Percentiles rank a stretch among this genome's conserved stretches.
These are phyloP conservation scores for Trematosphaeria pertusa DNA, from an alignment of 2,329 filamentous ascomycete species.

Conservation along the genomic window DNA sequence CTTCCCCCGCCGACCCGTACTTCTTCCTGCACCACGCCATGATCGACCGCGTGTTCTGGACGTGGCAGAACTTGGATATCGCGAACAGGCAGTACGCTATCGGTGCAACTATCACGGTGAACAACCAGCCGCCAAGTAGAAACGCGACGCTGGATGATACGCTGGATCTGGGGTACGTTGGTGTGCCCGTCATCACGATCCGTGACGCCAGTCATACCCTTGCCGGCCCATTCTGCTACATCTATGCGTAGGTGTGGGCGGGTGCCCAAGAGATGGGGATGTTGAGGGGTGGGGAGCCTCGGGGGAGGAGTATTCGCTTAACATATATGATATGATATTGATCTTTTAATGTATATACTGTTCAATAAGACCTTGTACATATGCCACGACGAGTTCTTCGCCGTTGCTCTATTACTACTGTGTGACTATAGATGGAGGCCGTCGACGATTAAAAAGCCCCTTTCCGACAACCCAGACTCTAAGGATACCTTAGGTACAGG, in stretches of 20 bases:
- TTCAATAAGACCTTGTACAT: too few species aligned
- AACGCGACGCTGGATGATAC: constrained; percentile 55
- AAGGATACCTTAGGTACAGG: too few species aligned
- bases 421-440: too few species aligned
- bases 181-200: constrained; percentile 42
- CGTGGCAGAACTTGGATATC: constrained; percentile 58
- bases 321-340: too few species aligned
- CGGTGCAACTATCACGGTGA: constrained; percentile 54
- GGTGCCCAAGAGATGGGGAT: too few species aligned
- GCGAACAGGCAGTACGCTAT: constrained; percentile 48
- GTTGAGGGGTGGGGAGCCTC: too few species aligned
- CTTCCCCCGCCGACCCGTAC: constrained; percentile 54
- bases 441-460: too few species aligned
- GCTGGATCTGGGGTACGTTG: constrained; percentile 48
- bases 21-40: constrained; percentile 59
- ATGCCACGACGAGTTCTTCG: too few species aligned
- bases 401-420: too few species aligned
- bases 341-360: too few species aligned
- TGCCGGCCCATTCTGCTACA: constrained; percentile 54
- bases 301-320: too few species aligned
- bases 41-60: constrained; percentile 59
- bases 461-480: too few species aligned
- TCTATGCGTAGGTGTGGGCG: constrained; percentile 45
- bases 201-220: constrained; percentile 51
- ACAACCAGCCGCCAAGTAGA: constrained; percentile 52